Evolutionary conservation across 306 rosid genomes (phyloP).

Genomic region (Begonia loranthoides): DNA sequence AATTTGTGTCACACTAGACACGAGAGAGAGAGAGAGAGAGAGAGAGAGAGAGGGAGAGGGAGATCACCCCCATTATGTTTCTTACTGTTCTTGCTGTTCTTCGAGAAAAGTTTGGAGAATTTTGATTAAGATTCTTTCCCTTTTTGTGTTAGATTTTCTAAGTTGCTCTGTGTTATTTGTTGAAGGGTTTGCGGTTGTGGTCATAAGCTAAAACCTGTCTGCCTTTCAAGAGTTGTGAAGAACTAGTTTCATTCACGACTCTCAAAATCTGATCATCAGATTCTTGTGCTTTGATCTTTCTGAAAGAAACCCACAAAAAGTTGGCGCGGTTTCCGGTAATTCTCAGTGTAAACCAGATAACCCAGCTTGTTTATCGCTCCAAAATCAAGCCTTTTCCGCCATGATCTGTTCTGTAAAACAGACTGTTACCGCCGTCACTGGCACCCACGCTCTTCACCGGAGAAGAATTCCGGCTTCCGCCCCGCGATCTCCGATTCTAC

Average conservation of each 20-base stretch:
- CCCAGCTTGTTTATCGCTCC: conserved; percentile 6
- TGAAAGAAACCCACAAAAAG: conserved; percentile 1
- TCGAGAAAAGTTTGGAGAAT: no score
- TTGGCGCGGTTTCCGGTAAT: not conserved
- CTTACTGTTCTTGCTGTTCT: no score
- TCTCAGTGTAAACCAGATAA: conserved; percentile 7
- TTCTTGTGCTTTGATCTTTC: not conserved
- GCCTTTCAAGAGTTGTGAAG: conserved; percentile 8
- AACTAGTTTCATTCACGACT: conserved; percentile 2
- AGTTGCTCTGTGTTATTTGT: no score
- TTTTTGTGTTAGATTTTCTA: no score
- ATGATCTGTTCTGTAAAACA: conserved; percentile 42
- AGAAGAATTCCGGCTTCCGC: conserved; percentile 9
- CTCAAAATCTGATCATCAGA: not conserved
- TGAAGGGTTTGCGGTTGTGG: no score
- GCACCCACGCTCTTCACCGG: conserved; percentile 17
- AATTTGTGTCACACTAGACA: no score
- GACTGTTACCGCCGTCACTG: conserved; percentile 8
- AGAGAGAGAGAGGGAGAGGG: no score
- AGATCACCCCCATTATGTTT: no score
- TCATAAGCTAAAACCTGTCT: conserved; percentile 1
- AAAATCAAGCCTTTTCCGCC: conserved; percentile 6
- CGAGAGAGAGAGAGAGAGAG: no score
- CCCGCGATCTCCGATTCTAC: conserved; percentile 20
- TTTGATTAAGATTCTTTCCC: no score